Evolutionary conservation across 345 rosid species (phyloP).

Genomic region (Camelina hispida): DNA sequence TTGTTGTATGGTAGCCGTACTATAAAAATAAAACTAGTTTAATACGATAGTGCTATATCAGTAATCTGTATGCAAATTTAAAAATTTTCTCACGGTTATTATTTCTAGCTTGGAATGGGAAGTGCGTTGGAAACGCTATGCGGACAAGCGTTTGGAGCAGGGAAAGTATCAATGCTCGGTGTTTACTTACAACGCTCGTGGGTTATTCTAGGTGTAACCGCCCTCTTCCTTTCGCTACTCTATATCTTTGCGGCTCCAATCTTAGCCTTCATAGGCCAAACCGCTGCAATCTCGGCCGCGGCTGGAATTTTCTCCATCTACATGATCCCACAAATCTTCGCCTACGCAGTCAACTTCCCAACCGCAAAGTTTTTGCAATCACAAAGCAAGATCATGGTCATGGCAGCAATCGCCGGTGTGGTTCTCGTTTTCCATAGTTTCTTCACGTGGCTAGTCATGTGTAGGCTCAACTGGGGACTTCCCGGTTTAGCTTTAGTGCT

Average conservation of each 20-base stretch:
- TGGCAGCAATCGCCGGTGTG: slow-evolving; percentile 68
- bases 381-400: slow-evolving; percentile 88
- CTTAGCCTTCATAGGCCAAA: slow-evolving; percentile 74
- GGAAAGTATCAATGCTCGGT: slow-evolving; percentile 80
- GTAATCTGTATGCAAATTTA: neutral
- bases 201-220: slow-evolving; percentile 70
- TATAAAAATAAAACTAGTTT: neutral
- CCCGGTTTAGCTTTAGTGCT: slow-evolving; percentile 75
- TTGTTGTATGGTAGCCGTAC: neutral
- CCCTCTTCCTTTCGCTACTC: slow-evolving; percentile 56
- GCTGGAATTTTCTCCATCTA: slow-evolving; percentile 72
- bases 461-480: slow-evolving; percentile 68
- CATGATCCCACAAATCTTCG: slow-evolving; percentile 92
- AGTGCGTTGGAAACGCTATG: slow-evolving; percentile 94
- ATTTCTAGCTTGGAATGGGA: slow-evolving; percentile 88
- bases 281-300: slow-evolving; percentile 56
- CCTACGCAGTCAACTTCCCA: slow-evolving; percentile 75
- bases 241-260: slow-evolving; percentile 66
- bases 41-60: neutral
- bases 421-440: slow-evolving; percentile 63
- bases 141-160: slow-evolving; percentile 93
- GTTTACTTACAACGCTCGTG: slow-evolving; percentile 93
- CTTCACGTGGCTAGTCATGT: slow-evolving; percentile 74
- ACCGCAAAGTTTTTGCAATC: slow-evolving; percentile 82
- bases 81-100: neutral